Conservation (phyloP, 768 basidiomycete species). For the Tricholoma bakamatsutake region DNA sequence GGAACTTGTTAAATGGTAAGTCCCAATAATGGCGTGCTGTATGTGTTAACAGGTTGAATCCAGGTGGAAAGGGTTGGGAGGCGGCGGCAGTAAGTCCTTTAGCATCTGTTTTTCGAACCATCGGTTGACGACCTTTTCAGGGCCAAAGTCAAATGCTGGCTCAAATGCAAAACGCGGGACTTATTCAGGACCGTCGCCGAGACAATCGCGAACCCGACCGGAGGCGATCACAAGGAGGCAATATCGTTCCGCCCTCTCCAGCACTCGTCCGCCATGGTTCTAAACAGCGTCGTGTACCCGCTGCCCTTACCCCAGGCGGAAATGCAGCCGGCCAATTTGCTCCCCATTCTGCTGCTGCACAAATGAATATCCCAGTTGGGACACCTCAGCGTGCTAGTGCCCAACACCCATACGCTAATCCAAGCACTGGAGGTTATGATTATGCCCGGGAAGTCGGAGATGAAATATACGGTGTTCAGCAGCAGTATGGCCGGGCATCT, state of each 20-base stretch:
- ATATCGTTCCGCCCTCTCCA: conserved; percentile 66
- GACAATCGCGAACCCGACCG: conserved; percentile 59
- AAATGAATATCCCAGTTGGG: conserved; percentile 65
- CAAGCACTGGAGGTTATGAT: conserved; percentile 52
- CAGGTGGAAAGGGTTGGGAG: conserved; percentile 95
- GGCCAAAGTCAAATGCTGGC: conserved; percentile 58
- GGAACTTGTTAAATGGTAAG: conserved; percentile 87
- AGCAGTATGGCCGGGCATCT: conserved; percentile 71
- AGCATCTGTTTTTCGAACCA: neutral
- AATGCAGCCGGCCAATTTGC: conserved; percentile 51
- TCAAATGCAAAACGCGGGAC: conserved; percentile 54
- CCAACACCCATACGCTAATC: conserved; percentile 71
- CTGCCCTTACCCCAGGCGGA: conserved; percentile 51
- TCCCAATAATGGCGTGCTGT: neutral
- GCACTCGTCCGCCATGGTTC: conserved; percentile 74
- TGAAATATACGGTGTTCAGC: conserved; percentile 50
- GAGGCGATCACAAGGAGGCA: conserved; percentile 53
- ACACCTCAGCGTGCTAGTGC: conserved; percentile 41
- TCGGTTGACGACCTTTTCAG: conserved; percentile 23
- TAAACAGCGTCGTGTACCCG: conserved; percentile 61
- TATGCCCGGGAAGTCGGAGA: conserved; percentile 44
- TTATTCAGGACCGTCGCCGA: conserved; percentile 52
- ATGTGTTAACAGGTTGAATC: conserved; percentile 2
- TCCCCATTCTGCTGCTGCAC: conserved; percentile 70
- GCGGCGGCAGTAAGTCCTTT: conserved; percentile 54